These are phyloP conservation scores for Colletotrichum agaves DNA, from an alignment of 2,329 filamentous ascomycete genomes.

Conservation along the genomic window DNA sequence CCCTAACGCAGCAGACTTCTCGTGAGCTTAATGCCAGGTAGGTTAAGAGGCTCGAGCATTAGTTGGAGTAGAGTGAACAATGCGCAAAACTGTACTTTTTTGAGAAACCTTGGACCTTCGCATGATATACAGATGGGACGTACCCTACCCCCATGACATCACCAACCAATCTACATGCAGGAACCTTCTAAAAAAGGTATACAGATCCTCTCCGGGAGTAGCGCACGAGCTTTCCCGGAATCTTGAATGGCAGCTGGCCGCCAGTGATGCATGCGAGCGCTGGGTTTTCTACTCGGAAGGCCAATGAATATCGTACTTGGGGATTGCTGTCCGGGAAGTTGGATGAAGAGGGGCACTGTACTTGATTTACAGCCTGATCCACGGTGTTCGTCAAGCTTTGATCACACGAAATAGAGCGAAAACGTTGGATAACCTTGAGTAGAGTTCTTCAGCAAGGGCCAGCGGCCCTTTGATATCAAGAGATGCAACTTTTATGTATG, in stretches of 20 bases:
- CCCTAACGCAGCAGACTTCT: no score
- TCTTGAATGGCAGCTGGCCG: neutral
- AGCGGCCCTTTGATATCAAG: no score
- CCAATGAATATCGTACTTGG: neutral
- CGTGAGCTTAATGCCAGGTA: no score
- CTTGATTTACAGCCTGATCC: no score
- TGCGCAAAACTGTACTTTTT: neutral
- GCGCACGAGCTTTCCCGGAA: neutral
- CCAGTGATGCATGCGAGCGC: neutral
- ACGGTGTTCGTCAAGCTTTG: no score
- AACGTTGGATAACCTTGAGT: no score
- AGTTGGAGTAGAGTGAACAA: neutral
- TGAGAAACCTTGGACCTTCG: neutral
- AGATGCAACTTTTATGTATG: no score
- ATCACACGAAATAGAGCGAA: no score
- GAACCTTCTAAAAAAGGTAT: neutral
- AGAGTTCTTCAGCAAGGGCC: no score
- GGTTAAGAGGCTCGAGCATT: no score
- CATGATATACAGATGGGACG: neutral
- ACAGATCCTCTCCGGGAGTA: neutral
- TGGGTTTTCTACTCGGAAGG: neutral
- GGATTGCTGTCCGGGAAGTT: no score
- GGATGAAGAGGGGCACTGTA: no score
- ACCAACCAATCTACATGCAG: neutral
- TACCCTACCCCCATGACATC: neutral